These are phyloP conservation scores for Zelonia costaricensis DNA, from an alignment of 208 protist genomes.

Conservation along the genomic window DNA sequence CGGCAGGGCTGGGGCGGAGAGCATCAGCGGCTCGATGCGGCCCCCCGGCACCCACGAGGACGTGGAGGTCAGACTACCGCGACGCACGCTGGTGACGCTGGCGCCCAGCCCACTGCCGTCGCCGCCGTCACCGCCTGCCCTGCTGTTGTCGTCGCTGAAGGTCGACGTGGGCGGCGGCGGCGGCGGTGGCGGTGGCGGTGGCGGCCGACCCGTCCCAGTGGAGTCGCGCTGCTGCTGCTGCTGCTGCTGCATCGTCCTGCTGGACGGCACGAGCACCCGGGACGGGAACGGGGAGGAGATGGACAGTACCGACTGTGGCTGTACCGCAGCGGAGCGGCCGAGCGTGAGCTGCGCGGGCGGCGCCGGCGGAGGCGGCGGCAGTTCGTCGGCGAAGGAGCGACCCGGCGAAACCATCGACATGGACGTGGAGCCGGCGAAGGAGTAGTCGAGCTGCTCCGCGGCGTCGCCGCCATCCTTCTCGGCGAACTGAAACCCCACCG, in stretches of 20 bases:
- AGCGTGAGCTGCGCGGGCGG: slow-evolving; percentile 14
- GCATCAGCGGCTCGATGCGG: not conserved
- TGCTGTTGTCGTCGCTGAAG: not conserved
- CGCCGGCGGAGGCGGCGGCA: slow-evolving; percentile 11
- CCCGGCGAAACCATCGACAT: slow-evolving; percentile 3
- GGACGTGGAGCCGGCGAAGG: not conserved
- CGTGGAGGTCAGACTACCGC: not conserved
- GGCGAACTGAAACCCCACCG: not conserved
- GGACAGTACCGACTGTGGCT: too few relatives aligned
- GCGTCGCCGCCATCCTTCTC: not conserved
- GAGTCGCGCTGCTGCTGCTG: too few relatives aligned
- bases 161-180: too few relatives aligned
- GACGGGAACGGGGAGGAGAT: too few relatives aligned
- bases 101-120: not conserved
- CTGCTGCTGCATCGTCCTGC: too few relatives aligned
- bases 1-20: too few relatives aligned
- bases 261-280: too few relatives aligned
- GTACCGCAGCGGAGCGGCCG: too few relatives aligned
- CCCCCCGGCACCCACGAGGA: not conserved
- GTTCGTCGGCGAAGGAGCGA: slow-evolving; percentile 5
- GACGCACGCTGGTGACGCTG: not conserved
- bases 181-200: too few relatives aligned
- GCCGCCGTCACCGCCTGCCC: not conserved
- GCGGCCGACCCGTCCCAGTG: too few relatives aligned
- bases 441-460: not conserved